A percentile compares a stretch with the other conserved stretches of the same genome.
phyloP scores from a whole-genome alignment of 2,329 filamentous ascomycete species.

The Aspergillus pseudoglaucus region DNA sequence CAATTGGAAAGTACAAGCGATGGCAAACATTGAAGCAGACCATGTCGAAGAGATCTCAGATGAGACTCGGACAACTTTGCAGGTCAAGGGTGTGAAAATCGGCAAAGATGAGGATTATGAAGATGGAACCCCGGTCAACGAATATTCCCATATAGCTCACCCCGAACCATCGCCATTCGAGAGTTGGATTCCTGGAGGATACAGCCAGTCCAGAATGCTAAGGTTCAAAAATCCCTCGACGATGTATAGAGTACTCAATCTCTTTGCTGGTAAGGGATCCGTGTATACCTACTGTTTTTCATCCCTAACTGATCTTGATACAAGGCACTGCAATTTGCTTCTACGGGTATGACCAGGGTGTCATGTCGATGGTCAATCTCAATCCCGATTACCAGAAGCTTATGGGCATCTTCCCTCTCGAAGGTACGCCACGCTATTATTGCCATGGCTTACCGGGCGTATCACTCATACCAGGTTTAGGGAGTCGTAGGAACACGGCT shows the following conservation, averaged over 20 bases:
- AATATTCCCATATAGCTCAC: neutral
- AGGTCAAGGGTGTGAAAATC: neutral
- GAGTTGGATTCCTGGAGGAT: neutral
- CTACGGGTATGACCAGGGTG: constrained; percentile 50
- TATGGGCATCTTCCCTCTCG: constrained; percentile 45
- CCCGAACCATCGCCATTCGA: neutral
- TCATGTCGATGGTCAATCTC: constrained; percentile 58
- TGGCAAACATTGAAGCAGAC: neutral
- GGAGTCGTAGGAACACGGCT: constrained; percentile 42
- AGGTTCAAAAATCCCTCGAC: neutral
- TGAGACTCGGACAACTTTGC: neutral
- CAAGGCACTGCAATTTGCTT: constrained; percentile 47
- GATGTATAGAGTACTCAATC: neutral
- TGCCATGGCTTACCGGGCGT: constrained; percentile 30
- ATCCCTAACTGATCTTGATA: neutral
- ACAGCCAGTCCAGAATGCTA: neutral
- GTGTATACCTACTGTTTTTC: neutral
- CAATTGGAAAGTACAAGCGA: neutral
- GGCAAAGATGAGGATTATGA: neutral
- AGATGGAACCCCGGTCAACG: neutral
- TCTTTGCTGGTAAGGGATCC: neutral
- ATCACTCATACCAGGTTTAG: constrained; percentile 38
- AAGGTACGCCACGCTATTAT: constrained; percentile 1
- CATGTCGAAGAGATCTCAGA: constrained; percentile 1
- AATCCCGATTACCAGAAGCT: constrained; percentile 53